Conservation (phyloP, 331 rosid genomes). For the Quercus phellos region DNA sequence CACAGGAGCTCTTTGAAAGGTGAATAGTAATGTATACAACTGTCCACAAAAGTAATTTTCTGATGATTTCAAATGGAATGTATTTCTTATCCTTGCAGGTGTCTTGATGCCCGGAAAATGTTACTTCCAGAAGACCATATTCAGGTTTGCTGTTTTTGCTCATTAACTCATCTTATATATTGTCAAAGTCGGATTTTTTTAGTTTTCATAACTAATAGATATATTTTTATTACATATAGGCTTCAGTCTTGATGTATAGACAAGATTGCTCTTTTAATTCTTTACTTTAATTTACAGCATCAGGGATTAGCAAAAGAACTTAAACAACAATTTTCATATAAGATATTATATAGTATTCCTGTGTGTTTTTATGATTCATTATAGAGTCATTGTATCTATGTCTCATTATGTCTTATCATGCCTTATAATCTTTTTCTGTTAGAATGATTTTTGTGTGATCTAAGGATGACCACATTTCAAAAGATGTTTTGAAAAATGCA, state of each 20-base stretch:
- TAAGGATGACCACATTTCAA: not conserved
- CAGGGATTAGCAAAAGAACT: not conserved
- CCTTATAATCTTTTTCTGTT: not conserved
- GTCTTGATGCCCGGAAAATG: conserved; percentile 60
- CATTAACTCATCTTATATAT: conserved; percentile 1
- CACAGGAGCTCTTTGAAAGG: conserved; percentile 87
- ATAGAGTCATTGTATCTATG: not conserved
- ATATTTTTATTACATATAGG: not conserved
- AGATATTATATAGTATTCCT: not conserved
- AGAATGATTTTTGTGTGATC: not conserved
- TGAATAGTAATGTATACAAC: conserved; percentile 16
- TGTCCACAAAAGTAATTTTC: not conserved
- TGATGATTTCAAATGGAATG: not conserved
- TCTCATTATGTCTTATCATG: not conserved
- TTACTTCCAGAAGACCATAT: conserved; percentile 63
- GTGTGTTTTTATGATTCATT: not conserved
- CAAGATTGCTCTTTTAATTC: too few species aligned
- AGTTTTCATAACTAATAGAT: not conserved
- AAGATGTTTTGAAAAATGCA: not conserved
- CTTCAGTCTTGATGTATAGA: too few species aligned
- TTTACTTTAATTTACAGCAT: not conserved
- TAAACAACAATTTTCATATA: not conserved
- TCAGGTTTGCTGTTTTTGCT: conserved; percentile 46
- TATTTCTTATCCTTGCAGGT: conserved; percentile 36
- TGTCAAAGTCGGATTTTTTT: not conserved